phyloP scores from a whole-genome alignment of 805 yeast species.

The Metschnikowia hibisci region DNA sequence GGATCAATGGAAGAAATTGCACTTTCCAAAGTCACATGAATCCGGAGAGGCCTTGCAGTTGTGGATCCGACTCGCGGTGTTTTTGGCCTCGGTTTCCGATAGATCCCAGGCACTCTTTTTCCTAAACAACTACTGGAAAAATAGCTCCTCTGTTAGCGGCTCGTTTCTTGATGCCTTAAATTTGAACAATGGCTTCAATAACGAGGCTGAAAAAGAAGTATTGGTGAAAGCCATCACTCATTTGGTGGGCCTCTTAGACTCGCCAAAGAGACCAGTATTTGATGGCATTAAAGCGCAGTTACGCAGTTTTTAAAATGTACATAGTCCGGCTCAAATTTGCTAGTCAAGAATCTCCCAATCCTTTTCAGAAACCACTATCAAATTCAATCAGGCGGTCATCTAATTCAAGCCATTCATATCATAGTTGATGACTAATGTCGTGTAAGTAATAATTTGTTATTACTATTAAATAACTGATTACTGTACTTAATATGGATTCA shows the following conservation, averaged over 20 bases:
- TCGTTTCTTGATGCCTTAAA: slow-evolving; percentile 23
- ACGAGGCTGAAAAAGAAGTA: slow-evolving; percentile 21
- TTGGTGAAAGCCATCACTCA: slow-evolving; percentile 21
- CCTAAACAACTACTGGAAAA: slow-evolving; percentile 29
- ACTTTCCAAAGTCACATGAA: slow-evolving; percentile 5
- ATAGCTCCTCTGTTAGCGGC: slow-evolving; percentile 20
- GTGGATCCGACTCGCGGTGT: slow-evolving; percentile 36
- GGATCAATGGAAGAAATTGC: slow-evolving; percentile 32
- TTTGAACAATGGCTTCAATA: slow-evolving; percentile 18
- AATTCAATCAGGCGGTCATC: too few species aligned
- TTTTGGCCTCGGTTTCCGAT: slow-evolving; percentile 27
- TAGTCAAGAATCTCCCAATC: too few species aligned
- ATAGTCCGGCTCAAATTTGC: background rate
- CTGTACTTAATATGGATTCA: too few species aligned
- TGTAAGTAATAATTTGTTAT: too few species aligned
- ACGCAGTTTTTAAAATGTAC: background rate
- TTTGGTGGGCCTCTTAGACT: slow-evolving; percentile 18
- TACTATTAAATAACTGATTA: too few species aligned
- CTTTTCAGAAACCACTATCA: too few species aligned
- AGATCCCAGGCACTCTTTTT: slow-evolving; percentile 25
- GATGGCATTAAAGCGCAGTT: slow-evolving; percentile 6
- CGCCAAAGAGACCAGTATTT: slow-evolving; percentile 7
- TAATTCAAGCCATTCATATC: too few species aligned
- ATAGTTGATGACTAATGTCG: too few species aligned
- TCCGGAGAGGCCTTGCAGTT: slow-evolving; percentile 9